phyloP scores from a whole-genome alignment of 164 flowering plant genomes.

The Saururus chinensis region DNA sequence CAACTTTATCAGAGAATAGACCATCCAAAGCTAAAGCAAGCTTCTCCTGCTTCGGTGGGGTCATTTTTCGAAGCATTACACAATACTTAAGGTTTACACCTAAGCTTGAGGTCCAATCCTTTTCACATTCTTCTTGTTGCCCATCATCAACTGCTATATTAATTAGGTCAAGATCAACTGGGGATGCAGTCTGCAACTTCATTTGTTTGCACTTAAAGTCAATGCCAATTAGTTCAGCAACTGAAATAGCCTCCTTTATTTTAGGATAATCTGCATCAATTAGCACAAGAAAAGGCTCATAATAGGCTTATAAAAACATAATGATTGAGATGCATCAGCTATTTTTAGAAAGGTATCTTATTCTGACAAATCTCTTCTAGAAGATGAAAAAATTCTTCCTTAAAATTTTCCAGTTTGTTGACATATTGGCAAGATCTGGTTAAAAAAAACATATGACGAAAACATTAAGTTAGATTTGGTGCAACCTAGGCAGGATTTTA shows the following conservation, averaged over 20 bases:
- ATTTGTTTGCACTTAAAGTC: constrained; percentile 40
- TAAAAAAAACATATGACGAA: no score
- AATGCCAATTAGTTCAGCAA: constrained; percentile 60
- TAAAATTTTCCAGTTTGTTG: no score
- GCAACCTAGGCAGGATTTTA: no score
- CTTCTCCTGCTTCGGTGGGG: constrained; percentile 38
- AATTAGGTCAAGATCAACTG: constrained; percentile 63
- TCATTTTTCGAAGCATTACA: constrained; percentile 48
- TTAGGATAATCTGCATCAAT: constrained; percentile 62
- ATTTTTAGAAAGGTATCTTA: no score
- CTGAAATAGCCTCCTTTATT: constrained; percentile 50
- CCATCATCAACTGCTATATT: constrained; percentile 67
- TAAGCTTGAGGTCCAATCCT: constrained; percentile 84
- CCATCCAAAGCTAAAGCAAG: constrained; percentile 47
- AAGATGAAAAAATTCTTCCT: no score
- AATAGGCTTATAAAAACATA: no score
- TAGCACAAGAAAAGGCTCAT: constrained; percentile 1
- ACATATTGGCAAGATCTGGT: no score
- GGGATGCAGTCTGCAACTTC: constrained; percentile 48
- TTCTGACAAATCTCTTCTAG: no score
- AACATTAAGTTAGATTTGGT: no score
- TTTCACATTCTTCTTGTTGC: constrained; percentile 33
- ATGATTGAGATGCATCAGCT: no score
- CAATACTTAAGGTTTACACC: constrained; percentile 58
- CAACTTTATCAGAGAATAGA: constrained; percentile 28